Conservation (phyloP, 1,139 yeast genomes). For the Spencermartinsiella ligniputridi region DNA sequence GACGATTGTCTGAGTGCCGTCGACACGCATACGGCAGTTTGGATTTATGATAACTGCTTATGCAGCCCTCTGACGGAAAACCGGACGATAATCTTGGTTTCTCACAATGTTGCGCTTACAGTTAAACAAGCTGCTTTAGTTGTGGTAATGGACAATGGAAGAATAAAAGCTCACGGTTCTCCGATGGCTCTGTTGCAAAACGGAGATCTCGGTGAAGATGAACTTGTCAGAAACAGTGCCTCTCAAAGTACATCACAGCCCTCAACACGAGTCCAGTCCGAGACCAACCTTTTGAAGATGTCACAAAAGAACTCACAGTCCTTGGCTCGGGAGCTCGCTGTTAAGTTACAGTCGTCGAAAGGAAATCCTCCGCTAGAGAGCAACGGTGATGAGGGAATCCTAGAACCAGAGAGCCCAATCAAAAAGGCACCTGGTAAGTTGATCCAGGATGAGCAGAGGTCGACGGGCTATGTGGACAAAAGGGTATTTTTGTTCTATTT, state of each 20-base stretch:
- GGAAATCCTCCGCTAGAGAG: not conserved
- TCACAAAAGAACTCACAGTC: slow-evolving; percentile 21
- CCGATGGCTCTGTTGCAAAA: slow-evolving; percentile 69
- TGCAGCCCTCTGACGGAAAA: slow-evolving; percentile 78
- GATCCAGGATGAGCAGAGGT: slow-evolving; percentile 73
- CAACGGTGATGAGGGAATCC: slow-evolving; percentile 7
- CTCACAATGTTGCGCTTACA: slow-evolving; percentile 90
- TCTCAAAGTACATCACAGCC: slow-evolving; percentile 59
- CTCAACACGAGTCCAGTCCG: slow-evolving; percentile 46
- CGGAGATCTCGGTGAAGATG: slow-evolving; percentile 76
- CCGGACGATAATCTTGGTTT: slow-evolving; percentile 85
- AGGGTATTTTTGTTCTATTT: slow-evolving; percentile 68
- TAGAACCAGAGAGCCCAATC: too few species aligned
- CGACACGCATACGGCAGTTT: slow-evolving; percentile 91
- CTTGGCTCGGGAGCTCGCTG: slow-evolving; percentile 35
- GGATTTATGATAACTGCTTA: slow-evolving; percentile 87
- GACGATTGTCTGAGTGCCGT: slow-evolving; percentile 97
- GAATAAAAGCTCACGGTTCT: slow-evolving; percentile 70
- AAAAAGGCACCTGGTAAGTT: slow-evolving; percentile 31
- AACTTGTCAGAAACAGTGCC: slow-evolving; percentile 64
- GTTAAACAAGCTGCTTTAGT: slow-evolving; percentile 75
- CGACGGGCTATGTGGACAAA: slow-evolving; percentile 74
- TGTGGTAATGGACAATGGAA: slow-evolving; percentile 79
- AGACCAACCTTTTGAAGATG: slow-evolving; percentile 20
- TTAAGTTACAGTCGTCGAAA: slow-evolving; percentile 13